Conservation (phyloP, 441 rosid species). For the Erodium trifolium region DNA sequence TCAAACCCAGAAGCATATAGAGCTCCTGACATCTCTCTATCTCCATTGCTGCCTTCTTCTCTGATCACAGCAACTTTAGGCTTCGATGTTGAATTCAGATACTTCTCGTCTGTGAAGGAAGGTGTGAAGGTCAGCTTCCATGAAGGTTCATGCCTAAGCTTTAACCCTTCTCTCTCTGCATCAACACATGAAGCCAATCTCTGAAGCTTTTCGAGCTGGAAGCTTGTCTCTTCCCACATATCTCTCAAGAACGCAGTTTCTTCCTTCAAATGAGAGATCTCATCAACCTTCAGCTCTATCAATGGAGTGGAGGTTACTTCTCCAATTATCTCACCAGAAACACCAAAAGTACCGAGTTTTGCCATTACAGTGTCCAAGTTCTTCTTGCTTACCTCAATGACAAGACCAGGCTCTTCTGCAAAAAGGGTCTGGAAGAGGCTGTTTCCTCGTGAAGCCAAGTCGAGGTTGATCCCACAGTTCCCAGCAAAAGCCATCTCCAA, state of each 20-base stretch:
- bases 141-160: conserved; percentile 57
- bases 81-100: conserved; percentile 45
- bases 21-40: conserved; percentile 95
- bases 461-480: conserved; percentile 54
- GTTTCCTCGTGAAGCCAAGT: conserved; percentile 47
- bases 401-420: conserved; percentile 82
- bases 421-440: conserved; percentile 68
- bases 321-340: conserved; percentile 64
- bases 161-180: conserved; percentile 79
- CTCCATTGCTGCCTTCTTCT: conserved; percentile 98
- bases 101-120: conserved; percentile 51
- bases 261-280: conserved; percentile 43
- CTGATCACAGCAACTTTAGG: conserved; percentile 90
- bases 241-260: conserved; percentile 62
- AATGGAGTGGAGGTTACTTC: conserved; percentile 47
- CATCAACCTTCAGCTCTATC: conserved; percentile 59
- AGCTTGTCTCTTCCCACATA: conserved; percentile 96
- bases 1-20: conserved; percentile 85
- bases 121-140: conserved; percentile 79
- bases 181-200: conserved; percentile 78
- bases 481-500: conserved; percentile 98
- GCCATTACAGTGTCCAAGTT: conserved; percentile 50
- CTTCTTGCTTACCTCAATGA: conserved; percentile 62
- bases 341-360: conserved; percentile 37
- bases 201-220: conserved; percentile 73